These are phyloP conservation scores for Retiboletus flavoniger DNA, from an alignment of 1,284 basidiomycete species.

Conservation along the genomic window DNA sequence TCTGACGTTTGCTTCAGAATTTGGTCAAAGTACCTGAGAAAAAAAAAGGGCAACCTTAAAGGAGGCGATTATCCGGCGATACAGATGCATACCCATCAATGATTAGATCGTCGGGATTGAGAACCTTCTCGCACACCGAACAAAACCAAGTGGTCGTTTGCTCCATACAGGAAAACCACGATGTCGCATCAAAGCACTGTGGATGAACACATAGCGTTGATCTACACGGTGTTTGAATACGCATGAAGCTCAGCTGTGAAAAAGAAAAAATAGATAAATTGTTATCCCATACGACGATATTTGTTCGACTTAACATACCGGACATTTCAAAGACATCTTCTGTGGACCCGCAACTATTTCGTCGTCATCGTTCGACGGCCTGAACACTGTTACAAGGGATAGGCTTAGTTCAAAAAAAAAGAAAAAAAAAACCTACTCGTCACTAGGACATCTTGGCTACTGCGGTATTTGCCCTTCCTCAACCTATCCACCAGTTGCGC, in stretches of 20 bases:
- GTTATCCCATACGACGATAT: not conserved
- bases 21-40: slow-evolving; percentile 73
- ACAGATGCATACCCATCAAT: slow-evolving; percentile 76
- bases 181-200: slow-evolving; percentile 94
- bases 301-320: slow-evolving; percentile 53
- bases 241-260: slow-evolving; percentile 82
- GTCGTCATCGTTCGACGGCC: slow-evolving; percentile 68
- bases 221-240: slow-evolving; percentile 83
- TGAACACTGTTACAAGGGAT: slow-evolving; percentile 51
- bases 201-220: slow-evolving; percentile 85
- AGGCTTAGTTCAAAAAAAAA: not conserved
- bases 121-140: slow-evolving; percentile 85
- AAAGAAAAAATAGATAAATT: slow-evolving; percentile 6
- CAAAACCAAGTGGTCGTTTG: slow-evolving; percentile 96
- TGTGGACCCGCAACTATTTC: slow-evolving; percentile 87
- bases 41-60: not conserved
- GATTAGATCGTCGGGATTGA: slow-evolving; percentile 82
- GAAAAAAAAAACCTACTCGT: slow-evolving; percentile 50
- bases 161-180: slow-evolving; percentile 95
- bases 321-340: slow-evolving; percentile 88
- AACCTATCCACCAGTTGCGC: slow-evolving; percentile 66
- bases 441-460: slow-evolving; percentile 64
- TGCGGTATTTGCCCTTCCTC: slow-evolving; percentile 63
- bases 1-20: slow-evolving; percentile 79
- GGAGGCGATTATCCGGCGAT: not conserved